Evolutionary conservation across 2,329 filamentous ascomycete species (phyloP), one percentile per base, ranked within the genome.

Genomic region (Penicillium olsonii): DNA sequence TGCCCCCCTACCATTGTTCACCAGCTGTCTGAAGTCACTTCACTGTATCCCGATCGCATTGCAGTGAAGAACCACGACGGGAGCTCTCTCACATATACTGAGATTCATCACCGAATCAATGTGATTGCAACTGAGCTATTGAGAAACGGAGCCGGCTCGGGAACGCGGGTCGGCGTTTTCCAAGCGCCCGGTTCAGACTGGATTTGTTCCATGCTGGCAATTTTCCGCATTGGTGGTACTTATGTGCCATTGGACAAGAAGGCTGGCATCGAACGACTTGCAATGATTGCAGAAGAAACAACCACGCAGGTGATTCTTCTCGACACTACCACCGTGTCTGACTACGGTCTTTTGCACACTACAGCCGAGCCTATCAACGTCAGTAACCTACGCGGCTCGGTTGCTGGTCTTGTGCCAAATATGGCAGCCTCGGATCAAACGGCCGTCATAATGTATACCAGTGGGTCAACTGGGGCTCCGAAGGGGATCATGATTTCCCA

Each of bases 161-260:
- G 62, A 0, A 59, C 59, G 9, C 43, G 47, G 0, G 67, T 81
- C 2, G 68, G 57, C 0, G 73, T 80, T 2, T 72, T 76, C 41
- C 69, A 73, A 31, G 42, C 74, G 4, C 65, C 77, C 0, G 53
- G 48, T 20, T 20, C 46, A 7, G 54, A 64, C 29, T 64, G 57
- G 57, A 57, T 67, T 20, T 62, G 57, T 33, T 68, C 65, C 6
- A 50, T 70, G 38, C 54, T 74, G 3, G 69, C 67, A 5, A 63
- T 71, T 17, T 41, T 67, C 37, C 54, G 60, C 1, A 49, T 66
- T 18, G 68, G 68, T 3, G 67, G 59, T 7, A 50, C 61, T 3
- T 73, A 71, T 41, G 44, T 71, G 5, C 69, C 70, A 0, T 41
- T 74, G 9, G 69, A 72, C 44, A 52, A 56, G 3, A 57, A 61